Evolutionary conservation across 768 basidiomycete species (phyloP).

Genomic region (Auriscalpium orientale): DNA sequence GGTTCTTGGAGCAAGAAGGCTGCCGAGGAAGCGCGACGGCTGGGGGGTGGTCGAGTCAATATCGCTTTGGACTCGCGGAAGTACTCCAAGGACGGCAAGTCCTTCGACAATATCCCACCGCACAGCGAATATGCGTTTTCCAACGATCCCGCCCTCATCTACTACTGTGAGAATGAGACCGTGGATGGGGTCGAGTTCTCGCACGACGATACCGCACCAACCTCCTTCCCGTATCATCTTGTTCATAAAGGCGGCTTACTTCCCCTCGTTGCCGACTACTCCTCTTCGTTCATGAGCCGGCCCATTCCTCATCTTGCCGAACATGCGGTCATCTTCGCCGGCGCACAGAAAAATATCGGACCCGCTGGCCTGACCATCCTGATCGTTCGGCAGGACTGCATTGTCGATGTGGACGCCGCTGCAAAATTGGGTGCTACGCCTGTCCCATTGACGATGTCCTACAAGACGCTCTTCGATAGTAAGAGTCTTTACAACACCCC

Average conservation of each 20-base stretch:
- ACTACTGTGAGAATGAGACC: constrained; percentile 99
- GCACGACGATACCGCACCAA: constrained; percentile 39
- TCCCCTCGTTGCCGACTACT: constrained; percentile 92
- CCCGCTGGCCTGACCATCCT: constrained; percentile 89
- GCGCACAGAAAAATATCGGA: constrained; percentile 96
- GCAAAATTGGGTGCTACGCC: constrained; percentile 62
- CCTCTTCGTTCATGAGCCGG: constrained; percentile 93
- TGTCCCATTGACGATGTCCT: constrained; percentile 74
- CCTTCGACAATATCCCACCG: constrained; percentile 75
- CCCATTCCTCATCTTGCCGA: constrained; percentile 82
- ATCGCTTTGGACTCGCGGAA: constrained; percentile 65
- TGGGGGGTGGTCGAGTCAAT: constrained; percentile 52
- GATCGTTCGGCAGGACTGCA: constrained; percentile 91
- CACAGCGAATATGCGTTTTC: constrained; percentile 71
- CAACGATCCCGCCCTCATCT: constrained; percentile 77
- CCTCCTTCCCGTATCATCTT: constrained; percentile 49
- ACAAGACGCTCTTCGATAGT: constrained; percentile 73
- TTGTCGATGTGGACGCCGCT: constrained; percentile 83
- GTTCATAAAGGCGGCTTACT: constrained; percentile 47
- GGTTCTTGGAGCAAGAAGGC: constrained; percentile 92
- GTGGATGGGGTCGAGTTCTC: constrained; percentile 91
- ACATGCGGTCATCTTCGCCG: constrained; percentile 93
- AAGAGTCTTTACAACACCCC: constrained; percentile 90
- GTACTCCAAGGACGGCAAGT: constrained; percentile 55
- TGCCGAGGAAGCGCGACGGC: constrained; percentile 68